These are phyloP conservation scores for Neonectria sp. DNA, from an alignment of 2,329 filamentous ascomycete genomes.

Conservation along the genomic window DNA sequence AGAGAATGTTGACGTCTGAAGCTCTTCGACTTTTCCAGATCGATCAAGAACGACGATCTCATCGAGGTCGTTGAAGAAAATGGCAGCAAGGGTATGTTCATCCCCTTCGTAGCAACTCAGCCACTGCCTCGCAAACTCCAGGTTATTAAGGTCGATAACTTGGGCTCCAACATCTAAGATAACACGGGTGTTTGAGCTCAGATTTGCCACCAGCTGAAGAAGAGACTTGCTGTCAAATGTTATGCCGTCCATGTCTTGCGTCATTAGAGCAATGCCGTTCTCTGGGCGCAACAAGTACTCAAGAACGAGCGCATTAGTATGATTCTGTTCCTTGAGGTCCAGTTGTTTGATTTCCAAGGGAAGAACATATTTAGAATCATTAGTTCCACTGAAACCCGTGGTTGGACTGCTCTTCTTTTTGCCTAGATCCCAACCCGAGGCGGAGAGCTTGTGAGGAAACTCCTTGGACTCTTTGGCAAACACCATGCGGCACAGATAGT, in stretches of 20 bases:
- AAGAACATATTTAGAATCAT: conserved; percentile 72
- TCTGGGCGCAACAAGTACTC: conserved; percentile 68
- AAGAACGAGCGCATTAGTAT: conserved; percentile 79
- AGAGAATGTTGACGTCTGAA: conserved; percentile 72
- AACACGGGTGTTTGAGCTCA: conserved; percentile 64
- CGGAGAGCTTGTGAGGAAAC: conserved; percentile 74
- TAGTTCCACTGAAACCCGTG: conserved; percentile 80
- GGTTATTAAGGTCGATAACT: conserved; percentile 75
- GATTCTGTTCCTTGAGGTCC: conserved; percentile 67
- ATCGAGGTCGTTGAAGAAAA: conserved; percentile 73
- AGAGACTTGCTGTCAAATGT: conserved; percentile 55
- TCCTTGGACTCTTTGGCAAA: conserved; percentile 75
- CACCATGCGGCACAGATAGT: conserved; percentile 70
- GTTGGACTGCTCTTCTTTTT: conserved; percentile 62
- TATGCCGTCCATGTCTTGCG: neutral
- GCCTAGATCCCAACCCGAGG: conserved; percentile 79
- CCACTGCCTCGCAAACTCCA: conserved; percentile 68
- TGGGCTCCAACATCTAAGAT: conserved; percentile 81
- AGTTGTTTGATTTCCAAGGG: conserved; percentile 70
- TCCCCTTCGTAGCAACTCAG: conserved; percentile 49
- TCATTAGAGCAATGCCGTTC: conserved; percentile 55
- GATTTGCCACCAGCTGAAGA: conserved; percentile 56
- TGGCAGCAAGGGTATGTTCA: conserved; percentile 48
- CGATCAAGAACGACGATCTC: conserved; percentile 69
- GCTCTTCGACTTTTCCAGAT: conserved; percentile 59